Evolutionary conservation across 352 stramenopile species (phyloP).

Genomic region (Pythium aristosporum): DNA sequence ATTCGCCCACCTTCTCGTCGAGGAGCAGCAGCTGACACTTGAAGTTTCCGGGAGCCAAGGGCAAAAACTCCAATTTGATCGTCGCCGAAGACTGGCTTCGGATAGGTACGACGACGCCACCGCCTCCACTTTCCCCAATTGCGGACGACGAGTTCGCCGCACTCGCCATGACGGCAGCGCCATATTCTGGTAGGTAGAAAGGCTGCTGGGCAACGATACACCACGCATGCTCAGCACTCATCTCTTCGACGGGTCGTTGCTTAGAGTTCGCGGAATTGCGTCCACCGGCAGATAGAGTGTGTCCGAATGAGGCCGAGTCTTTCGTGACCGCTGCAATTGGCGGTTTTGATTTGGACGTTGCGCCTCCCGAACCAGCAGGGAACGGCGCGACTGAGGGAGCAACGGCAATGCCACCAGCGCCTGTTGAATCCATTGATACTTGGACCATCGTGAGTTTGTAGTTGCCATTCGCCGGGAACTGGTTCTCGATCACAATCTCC

Average conservation of each 20-base stretch:
- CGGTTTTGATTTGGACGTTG: slow-evolving; percentile 1
- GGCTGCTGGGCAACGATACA: slow-evolving; percentile 66
- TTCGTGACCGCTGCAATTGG: background rate
- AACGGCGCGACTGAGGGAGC: slow-evolving; percentile 2
- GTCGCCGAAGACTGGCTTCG: slow-evolving; percentile 52
- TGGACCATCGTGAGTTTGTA: slow-evolving; percentile 83
- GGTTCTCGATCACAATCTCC: slow-evolving; percentile 86
- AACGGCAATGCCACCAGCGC: background rate
- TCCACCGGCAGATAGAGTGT: background rate
- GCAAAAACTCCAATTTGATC: slow-evolving; percentile 88
- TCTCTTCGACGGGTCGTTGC: slow-evolving; percentile 30
- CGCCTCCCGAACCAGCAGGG: no score
- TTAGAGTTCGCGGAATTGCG: slow-evolving; percentile 26
- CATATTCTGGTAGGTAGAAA: slow-evolving; percentile 70
- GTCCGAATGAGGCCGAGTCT: slow-evolving; percentile 14
- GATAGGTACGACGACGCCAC: slow-evolving; percentile 37
- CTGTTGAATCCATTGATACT: slow-evolving; percentile 13
- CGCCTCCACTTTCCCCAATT: slow-evolving; percentile 4
- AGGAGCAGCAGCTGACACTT: slow-evolving; percentile 90
- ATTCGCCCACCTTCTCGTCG: slow-evolving; percentile 92
- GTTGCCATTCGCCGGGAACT: slow-evolving; percentile 66
- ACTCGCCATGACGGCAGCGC: slow-evolving; percentile 6
- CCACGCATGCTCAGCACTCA: slow-evolving; percentile 45
- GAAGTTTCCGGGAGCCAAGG: slow-evolving; percentile 87
- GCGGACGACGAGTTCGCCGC: slow-evolving; percentile 3